Evolutionary conservation across 2,329 filamentous ascomycete genomes (phyloP).

Genomic region (Paecilomyces sp.): DNA sequence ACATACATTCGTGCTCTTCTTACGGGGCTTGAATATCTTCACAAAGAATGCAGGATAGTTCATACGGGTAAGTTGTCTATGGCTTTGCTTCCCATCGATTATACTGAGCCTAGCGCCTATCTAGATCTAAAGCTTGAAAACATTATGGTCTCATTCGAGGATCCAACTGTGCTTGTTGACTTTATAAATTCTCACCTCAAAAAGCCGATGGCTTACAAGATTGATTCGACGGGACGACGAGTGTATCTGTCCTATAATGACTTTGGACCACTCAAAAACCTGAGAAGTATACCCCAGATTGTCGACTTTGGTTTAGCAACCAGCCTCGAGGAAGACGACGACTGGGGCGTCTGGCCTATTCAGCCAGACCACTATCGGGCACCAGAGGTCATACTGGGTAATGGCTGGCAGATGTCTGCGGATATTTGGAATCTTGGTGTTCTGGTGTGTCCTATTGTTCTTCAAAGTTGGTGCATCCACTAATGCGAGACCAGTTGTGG

Average conservation of each 20-base stretch:
- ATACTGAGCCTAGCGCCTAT: conserved; percentile 8
- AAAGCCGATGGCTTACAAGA: conserved; percentile 26
- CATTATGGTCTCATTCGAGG: conserved; percentile 31
- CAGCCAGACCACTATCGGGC: conserved; percentile 37
- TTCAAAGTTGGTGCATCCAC: conserved; percentile 11
- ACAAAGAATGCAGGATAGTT: conserved; percentile 33
- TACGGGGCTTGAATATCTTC: conserved; percentile 37
- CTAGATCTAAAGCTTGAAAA: conserved; percentile 40
- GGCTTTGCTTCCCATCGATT: conserved; percentile 5
- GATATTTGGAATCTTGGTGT: conserved; percentile 38
- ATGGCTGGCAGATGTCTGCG: conserved; percentile 28
- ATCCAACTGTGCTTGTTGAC: conserved; percentile 16
- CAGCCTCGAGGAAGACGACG: conserved; percentile 33
- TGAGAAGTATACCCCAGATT: conserved; percentile 20
- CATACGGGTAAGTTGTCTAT: conserved; percentile 30
- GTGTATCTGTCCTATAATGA: conserved; percentile 28
- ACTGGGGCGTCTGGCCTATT: conserved; percentile 35
- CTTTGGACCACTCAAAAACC: conserved; percentile 17
- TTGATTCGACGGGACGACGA: conserved; percentile 20
- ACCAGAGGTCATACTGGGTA: conserved; percentile 34
- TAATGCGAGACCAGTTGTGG: conserved; percentile 22
- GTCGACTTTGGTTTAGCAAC: conserved; percentile 31
- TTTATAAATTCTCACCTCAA: conserved; percentile 24
- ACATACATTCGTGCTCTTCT: conserved; percentile 31
- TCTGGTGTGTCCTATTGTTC: conserved; percentile 19